These are phyloP conservation scores for Senna siamea DNA, from an alignment of 306 rosid genomes.

Conservation along the genomic window DNA sequence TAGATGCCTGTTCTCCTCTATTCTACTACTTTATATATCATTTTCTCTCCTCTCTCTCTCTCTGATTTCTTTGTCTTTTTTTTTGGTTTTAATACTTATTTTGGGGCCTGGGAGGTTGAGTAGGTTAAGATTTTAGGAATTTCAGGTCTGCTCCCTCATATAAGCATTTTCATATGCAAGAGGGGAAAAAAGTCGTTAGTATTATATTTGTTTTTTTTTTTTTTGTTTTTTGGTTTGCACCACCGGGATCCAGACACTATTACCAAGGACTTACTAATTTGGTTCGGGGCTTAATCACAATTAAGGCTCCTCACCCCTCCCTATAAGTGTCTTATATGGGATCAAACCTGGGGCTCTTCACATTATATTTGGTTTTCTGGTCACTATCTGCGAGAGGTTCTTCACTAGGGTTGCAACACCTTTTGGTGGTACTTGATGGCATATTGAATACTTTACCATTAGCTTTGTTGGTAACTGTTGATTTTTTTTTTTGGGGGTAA, in stretches of 20 bases:
- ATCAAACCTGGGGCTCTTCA: too few species aligned
- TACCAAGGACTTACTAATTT: too few species aligned
- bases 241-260: too few species aligned
- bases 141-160: neutral
- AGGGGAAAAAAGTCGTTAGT: neutral
- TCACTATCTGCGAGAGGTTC: too few species aligned
- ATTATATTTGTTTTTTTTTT: neutral
- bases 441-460: neutral
- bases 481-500: neutral
- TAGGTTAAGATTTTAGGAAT: slow-evolving; percentile 1
- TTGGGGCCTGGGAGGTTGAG: neutral
- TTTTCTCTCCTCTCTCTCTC: too few species aligned
- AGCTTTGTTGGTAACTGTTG: neutral
- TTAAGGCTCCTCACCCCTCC: too few species aligned
- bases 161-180: neutral
- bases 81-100: neutral
- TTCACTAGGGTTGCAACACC: too few species aligned
- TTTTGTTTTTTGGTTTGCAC: too few species aligned
- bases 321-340: too few species aligned
- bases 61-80: neutral
- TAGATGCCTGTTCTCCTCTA: neutral
- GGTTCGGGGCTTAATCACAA: too few species aligned
- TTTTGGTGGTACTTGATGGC: slow-evolving; percentile 5
- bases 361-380: too few species aligned
- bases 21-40: neutral